Conservation (phyloP, 306 rosid genomes). For the Prunus mongolica region DNA sequence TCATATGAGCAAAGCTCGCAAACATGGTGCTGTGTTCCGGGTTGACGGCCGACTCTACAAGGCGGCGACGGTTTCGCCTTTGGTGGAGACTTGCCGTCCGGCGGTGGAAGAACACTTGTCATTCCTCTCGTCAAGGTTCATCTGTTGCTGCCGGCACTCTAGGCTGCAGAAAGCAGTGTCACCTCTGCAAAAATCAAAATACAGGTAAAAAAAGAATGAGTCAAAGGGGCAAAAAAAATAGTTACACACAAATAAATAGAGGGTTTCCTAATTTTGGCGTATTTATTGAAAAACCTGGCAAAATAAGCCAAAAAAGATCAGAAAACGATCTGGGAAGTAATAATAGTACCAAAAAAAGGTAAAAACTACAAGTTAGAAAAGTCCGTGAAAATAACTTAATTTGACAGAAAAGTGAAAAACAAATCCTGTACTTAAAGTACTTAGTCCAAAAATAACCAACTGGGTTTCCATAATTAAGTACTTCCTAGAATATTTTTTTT, state of each 20-base stretch:
- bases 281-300: neutral
- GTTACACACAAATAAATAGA: neutral
- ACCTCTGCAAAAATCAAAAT: conserved; percentile 46
- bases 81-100: conserved; percentile 35
- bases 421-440: neutral
- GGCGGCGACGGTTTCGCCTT: conserved; percentile 57
- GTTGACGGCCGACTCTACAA: conserved; percentile 12
- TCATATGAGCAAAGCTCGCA: neutral
- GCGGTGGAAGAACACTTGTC: conserved; percentile 48
- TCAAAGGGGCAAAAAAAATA: neutral
- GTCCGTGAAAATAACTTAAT: neutral
- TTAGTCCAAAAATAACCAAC: neutral
- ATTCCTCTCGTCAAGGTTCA: conserved; percentile 73
- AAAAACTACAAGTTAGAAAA: neutral
- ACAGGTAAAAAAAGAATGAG: neutral
- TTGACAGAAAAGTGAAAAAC: neutral
- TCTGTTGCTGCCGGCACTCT: conserved; percentile 87
- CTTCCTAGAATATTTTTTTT: neutral
- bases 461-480: neutral
- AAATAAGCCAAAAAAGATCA: neutral
- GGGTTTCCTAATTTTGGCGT: neutral
- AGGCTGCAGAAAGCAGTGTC: conserved; percentile 81
- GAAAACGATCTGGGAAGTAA: neutral
- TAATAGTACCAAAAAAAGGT: neutral
- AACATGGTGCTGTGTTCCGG: neutral